Evolutionary conservation across 140 eudicot species (phyloP), one percentile per base, ranked within the genome.

Genomic region (Ambrosia hybrid): DNA sequence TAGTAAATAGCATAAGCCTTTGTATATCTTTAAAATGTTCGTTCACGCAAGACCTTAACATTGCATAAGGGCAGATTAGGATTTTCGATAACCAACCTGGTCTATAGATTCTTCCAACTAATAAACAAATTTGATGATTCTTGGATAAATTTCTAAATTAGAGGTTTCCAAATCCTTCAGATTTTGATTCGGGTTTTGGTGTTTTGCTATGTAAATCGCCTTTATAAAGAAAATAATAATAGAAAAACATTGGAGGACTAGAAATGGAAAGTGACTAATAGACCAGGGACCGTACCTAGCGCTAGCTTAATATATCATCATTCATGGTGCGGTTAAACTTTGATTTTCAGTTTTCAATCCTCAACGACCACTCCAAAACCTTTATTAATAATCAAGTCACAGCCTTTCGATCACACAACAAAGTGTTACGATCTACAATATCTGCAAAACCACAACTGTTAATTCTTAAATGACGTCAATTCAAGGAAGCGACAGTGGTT

Each of bases 401-500:
- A 59, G 67, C 5, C 9, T 30, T 57, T n/a, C 63, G 71, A 73
- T 73, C 78, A 74, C 73, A 39, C n/a, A 52, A 6, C 36, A 53
- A 39, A 74, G 49, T 53, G 65, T 63, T 62, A 21, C 34, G 34
- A 30, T 30, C 34, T 30, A 30, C 34, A 30, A 1, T 30, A 70
- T 77, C 57, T 48, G 58, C 34, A 63, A 33, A 52, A 12, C 7
- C n/a, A 41, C 30, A 66, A 55, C 2, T 30, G 34, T 30, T 30
- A 30, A 30, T 30, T 30, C 34, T 30, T 30, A 30, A 51, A 79
- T 79, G 83, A 53, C 83, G 88, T 85, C 89, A 34, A 93, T 68
- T 73, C 83, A 79, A 71, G 91, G 83, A 58, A 80, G 82, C 74
- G 93, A 93, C 70, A 37, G 85, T 33, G 70, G 91, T 7, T 94